Base-by-base conservation (phyloP, 1,139 yeast species). In the Pneumocystis carinii region DNA sequence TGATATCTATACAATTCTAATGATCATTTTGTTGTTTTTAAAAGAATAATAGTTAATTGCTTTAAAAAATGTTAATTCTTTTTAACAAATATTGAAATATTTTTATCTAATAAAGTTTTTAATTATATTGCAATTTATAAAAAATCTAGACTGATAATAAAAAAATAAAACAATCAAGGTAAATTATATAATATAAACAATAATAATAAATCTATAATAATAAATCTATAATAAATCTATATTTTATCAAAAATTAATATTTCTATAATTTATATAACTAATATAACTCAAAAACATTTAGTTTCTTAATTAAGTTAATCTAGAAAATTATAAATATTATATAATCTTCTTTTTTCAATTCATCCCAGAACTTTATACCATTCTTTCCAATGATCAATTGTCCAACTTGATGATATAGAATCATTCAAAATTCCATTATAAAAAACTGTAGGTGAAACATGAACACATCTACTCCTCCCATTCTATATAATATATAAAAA, bases 371-470 rank as follows among this genome's bases (percentile, higher is more conserved):
- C 24, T 53, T 62, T 41, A 36, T 62, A 42, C 53, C 48, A 65
- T 58, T 60, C 64, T n/a, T 55, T 35, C 70, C 70, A 69, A 29
- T 69, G 65, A 41, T 68, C 69, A 17, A 59, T 32, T 6, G 66
- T 59, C 69, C 69, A 69, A 6, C 66, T 61, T 4, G 71, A 69
- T 35, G 66, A 59, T 59, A 69, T 63, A 41, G 59, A 37, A 32
- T 59, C 59, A 36, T 75, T 77, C 24, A 74, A 77, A 62, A 86
- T 80, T 0, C 96, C 96, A 71, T 88, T 81, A 62, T 89, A 75
- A 39, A 81, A 75, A 17, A 87, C 85, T 1, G 95, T 84, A n/a
- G 97, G 97, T 1, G 94, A 86, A 36, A 86, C 84, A 71, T 89
- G 96, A 59, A 87, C 82, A 48, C 94, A 89, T 59, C 84, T 83